Conservation (phyloP, 805 yeast species). For the Wickerhamomyces ciferrii region DNA sequence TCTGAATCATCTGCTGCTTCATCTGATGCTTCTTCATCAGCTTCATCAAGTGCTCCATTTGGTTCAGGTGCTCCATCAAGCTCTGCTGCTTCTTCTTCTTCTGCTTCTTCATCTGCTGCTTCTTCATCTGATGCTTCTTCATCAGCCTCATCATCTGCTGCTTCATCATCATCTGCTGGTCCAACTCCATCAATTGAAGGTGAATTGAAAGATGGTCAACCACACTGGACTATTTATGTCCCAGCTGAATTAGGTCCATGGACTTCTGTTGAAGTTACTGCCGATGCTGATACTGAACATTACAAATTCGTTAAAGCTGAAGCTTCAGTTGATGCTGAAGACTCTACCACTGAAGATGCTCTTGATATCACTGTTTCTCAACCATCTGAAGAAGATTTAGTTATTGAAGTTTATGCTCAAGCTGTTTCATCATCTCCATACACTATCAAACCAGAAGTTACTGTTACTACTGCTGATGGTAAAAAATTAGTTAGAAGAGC, state of each 20-base stretch:
- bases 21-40: constrained; percentile 2
- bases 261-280: background rate
- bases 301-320: background rate
- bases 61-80: background rate
- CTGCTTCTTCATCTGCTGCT: background rate
- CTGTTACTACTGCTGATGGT: background rate
- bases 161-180: constrained; percentile 8
- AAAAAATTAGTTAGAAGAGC: background rate
- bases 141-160: background rate
- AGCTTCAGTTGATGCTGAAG: background rate
- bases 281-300: background rate
- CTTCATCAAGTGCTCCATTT: constrained; percentile 7
- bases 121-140: background rate
- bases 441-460: background rate
- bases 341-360: background rate
- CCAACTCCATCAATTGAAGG: background rate
- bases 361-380: background rate
- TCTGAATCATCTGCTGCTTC: constrained; percentile 10
- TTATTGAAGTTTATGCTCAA: background rate
- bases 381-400: background rate
- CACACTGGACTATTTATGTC: background rate
- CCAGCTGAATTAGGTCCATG: background rate
- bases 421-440: background rate
- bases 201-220: background rate
- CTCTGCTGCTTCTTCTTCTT: background rate